A percentile compares a stretch with the other conserved stretches of the same genome.
Evolutionary conservation across 352 stramenopile species (phyloP).

Genomic region (Phytophthora capsici): DNA sequence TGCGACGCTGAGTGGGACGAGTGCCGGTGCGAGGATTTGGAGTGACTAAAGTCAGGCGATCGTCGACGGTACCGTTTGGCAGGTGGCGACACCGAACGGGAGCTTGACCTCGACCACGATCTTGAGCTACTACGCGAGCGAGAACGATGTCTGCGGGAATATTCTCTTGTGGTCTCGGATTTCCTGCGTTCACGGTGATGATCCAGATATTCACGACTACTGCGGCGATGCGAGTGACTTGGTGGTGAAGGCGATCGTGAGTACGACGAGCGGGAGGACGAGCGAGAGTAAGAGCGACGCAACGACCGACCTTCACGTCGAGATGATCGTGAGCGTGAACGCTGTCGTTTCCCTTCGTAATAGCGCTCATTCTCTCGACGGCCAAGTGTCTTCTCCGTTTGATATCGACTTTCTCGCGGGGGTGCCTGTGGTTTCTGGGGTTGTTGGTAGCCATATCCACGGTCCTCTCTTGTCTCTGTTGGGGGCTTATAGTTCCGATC

Average conservation of each 20-base stretch:
- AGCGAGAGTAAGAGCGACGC: constrained; percentile 44
- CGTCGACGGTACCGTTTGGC: constrained; percentile 37
- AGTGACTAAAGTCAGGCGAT: constrained; percentile 28
- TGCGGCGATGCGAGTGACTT: constrained; percentile 28
- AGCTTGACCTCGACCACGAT: constrained; percentile 45
- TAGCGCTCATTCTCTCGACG: constrained; percentile 24
- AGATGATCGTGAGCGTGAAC: constrained; percentile 45
- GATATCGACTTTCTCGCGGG: constrained; percentile 18
- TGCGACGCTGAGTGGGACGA: constrained; percentile 28
- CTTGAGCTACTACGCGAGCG: constrained; percentile 46
- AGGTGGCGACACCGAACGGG: constrained; percentile 38
- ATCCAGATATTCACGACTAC: constrained; percentile 29
- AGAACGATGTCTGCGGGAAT: constrained; percentile 35
- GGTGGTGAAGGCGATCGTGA: constrained; percentile 33
- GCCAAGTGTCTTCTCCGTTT: neutral
- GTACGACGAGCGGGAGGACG: constrained; percentile 51
- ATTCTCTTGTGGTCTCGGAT: constrained; percentile 19
- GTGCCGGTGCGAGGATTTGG: constrained; percentile 26
- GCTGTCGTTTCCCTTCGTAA: constrained; percentile 29
- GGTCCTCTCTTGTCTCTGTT: constrained; percentile 25
- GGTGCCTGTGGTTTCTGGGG: constrained; percentile 4
- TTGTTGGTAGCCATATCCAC: constrained; percentile 24
- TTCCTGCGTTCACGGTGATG: constrained; percentile 23
- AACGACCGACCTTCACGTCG: constrained; percentile 31
- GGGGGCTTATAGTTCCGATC: constrained; percentile 1